Base-by-base conservation (phyloP, 768 basidiomycete genomes). In the Amanita brunnescens region DNA sequence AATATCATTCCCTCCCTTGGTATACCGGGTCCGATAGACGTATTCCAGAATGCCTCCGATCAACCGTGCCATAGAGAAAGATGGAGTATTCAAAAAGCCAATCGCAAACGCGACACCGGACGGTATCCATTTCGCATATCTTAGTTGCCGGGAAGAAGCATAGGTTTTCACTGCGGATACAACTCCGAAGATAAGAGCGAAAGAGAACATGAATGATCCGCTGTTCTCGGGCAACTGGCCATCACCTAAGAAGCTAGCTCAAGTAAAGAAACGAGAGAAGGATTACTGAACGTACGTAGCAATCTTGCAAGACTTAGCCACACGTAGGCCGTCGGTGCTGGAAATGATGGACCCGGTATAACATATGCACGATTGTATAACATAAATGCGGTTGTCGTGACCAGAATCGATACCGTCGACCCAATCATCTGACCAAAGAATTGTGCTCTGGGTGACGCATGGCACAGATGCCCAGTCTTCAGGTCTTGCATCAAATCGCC, bases 401-500 rank as follows among this genome's bases (percentile, higher is more conserved):
- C 87, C 43, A 96, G 57, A 29, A 98, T 92, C 6, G 89, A 91
- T 5, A 95, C 75, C 1, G 83, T 77, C 7, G 89, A 91, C 30
- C 95, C 95, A 50, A 97, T 85, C 44, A 98, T 72, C 65, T 98
- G 91, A 7, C 91, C 91, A 59, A 84, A 94, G 64, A 97, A 96
- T 62, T 95, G 95, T 2, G 91, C 91, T 59, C 91, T 76, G 42
- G 95, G 95, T 20, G 92, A 94, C 7, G 93, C 93, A 56, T 77
- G 79, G 49, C 91, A 79, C n/a, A 98, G 71, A 65, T 96, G 91
- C 0, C 95, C 95, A 2, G 95, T 96, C 70, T 98, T 98, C 53
- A 98, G 72, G 67, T 98, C 95, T 70, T 98, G 95, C 95, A 98
- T 97, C 7, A 97, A 79, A 63, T 98, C 95, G 13, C 93, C 95